These are phyloP conservation scores for Micractinium sp. DNA, from an alignment of 139 green algal species.

Conservation along the genomic window DNA sequence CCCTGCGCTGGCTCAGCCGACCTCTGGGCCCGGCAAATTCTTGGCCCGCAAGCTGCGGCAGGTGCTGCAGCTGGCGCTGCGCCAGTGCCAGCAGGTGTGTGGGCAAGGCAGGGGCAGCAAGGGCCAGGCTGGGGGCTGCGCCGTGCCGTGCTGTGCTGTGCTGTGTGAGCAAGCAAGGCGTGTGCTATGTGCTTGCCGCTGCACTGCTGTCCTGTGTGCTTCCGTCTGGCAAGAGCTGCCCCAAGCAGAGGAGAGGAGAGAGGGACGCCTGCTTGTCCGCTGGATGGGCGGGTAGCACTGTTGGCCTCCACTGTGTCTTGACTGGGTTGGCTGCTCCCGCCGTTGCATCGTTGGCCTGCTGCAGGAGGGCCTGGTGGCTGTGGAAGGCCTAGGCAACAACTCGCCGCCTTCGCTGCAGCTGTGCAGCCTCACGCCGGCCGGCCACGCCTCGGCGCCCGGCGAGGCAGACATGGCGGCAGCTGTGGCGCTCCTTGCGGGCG, in stretches of 20 bases:
- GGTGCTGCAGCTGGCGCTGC: not conserved
- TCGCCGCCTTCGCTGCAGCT: not conserved
- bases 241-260: too few relatives aligned
- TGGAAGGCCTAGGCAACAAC: not conserved
- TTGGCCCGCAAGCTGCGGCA: not conserved
- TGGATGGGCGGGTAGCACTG: not conserved
- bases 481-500: not conserved
- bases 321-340: not conserved
- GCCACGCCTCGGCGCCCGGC: not conserved
- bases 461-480: not conserved
- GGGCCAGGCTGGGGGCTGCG: not conserved
- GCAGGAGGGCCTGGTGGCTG: not conserved
- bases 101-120: not conserved
- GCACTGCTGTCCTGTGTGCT: too few relatives aligned
- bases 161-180: too few relatives aligned
- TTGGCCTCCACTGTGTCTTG: not conserved
- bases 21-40: not conserved
- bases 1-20: not conserved
- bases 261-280: not conserved
- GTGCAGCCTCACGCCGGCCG: not conserved
- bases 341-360: not conserved
- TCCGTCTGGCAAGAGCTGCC: too few relatives aligned
- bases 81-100: not conserved
- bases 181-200: too few relatives aligned
- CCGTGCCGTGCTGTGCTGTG: too few relatives aligned